These are phyloP conservation scores for Lipomyces starkeyi DNA, from an alignment of 805 yeast species.

Conservation along the genomic window DNA sequence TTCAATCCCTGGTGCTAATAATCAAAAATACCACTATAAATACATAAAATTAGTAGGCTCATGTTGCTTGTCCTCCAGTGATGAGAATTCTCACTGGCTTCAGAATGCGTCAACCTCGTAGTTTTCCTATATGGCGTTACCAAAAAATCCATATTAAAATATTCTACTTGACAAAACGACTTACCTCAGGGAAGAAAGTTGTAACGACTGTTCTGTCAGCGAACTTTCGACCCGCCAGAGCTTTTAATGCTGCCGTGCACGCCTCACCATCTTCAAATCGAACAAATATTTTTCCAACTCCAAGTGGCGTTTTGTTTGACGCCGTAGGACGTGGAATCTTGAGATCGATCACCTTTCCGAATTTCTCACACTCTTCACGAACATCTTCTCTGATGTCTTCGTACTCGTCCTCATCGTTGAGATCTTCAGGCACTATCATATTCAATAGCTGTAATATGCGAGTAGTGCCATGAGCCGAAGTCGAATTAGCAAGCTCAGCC, in stretches of 20 bases:
- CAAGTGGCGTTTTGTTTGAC: slow-evolving; percentile 56
- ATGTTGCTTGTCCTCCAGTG: not conserved
- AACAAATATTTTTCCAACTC: slow-evolving; percentile 74
- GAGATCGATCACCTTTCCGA: slow-evolving; percentile 60
- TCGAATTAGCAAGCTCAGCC: slow-evolving; percentile 45
- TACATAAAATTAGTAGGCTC: not conserved
- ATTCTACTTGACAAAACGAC: not conserved
- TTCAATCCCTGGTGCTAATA: not conserved
- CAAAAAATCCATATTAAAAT: not conserved
- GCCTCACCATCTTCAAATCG: slow-evolving; percentile 60
- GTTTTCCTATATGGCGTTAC: slow-evolving; percentile 34
- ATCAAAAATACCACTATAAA: not conserved
- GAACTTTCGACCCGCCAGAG: slow-evolving; percentile 68
- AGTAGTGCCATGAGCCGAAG: slow-evolving; percentile 43
- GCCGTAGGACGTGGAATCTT: slow-evolving; percentile 64
- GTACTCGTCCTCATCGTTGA: slow-evolving; percentile 57
- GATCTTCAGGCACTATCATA: slow-evolving; percentile 66
- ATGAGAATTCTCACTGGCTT: slow-evolving; percentile 3
- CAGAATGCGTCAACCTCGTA: slow-evolving; percentile 52
- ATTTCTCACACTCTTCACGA: slow-evolving; percentile 53
- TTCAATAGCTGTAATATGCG: slow-evolving; percentile 71
- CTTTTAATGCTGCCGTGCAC: slow-evolving; percentile 61
- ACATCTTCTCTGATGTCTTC: slow-evolving; percentile 62
- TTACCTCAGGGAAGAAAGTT: slow-evolving; percentile 59
- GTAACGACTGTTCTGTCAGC: slow-evolving; percentile 73